Evolutionary conservation across 768 basidiomycete genomes (phyloP), one percentile per base, ranked within the genome.

Genomic region (Boletus vermiculosoides): DNA sequence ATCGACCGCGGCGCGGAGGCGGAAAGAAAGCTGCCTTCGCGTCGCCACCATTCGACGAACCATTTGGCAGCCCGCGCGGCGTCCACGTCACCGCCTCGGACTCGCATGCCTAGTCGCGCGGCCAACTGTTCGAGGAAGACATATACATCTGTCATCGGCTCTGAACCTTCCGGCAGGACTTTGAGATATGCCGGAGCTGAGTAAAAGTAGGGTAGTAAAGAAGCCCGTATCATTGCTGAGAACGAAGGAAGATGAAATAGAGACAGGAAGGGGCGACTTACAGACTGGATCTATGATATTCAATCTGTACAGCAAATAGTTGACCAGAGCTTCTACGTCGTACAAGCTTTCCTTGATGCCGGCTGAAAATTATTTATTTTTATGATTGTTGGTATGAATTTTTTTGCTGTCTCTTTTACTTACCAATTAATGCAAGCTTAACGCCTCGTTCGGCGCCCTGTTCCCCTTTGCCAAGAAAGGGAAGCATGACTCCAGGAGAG

Each of bases 401-500:
- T n/a, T 25, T 5, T 4, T 1, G 25, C 6, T 4, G 25, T 51
- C 48, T 58, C 53, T 76, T 72, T 31, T 2, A 77, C 88, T 71
- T 77, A 92, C 95, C 91, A 44, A 97, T 98, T 56, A 98, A 76
- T 47, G 93, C 95, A 22, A 98, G 83, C 73, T 95, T 98, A 52
- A 97, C 81, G 12, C 92, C 96, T 66, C 92, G 81, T 73, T 99
- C 97, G 50, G 92, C 88, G 18, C 94, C 96, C 60, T 81, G 81
- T 53, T 83, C 79, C 5, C 97, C 97, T 56, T 78, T 83, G 1
- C 97, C 97, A 31, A 98, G 80, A 74, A 89, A 98, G 12, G 94
- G 93, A 42, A 97, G 78, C 95, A 98, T 98, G 46, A 98, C 91
- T 3, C 97, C 97, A 2, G 97, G 97, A 10, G 92, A 87, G 77